These are phyloP conservation scores for Kwoniella dejecticola DNA, from an alignment of 768 basidiomycete species.

Conservation along the genomic window DNA sequence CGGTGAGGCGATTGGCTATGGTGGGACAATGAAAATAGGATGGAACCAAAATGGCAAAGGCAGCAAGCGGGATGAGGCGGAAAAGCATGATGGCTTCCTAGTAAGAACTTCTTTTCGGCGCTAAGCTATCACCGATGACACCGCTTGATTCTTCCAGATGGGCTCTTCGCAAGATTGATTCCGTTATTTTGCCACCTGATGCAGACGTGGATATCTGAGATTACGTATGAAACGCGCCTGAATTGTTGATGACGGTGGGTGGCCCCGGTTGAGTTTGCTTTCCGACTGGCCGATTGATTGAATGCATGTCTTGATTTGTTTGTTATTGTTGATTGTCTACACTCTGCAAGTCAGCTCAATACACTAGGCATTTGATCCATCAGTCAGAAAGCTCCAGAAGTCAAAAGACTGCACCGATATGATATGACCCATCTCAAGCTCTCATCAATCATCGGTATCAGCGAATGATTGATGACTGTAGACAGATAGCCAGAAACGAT, in stretches of 20 bases:
- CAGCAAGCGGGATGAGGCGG: neutral
- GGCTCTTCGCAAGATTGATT: neutral
- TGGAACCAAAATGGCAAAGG: neutral
- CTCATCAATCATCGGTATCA: no score
- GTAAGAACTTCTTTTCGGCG: neutral
- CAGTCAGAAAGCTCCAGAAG: no score
- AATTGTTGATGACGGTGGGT: slow-evolving; percentile 4
- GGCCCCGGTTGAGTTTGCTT: neutral
- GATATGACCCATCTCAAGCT: no score
- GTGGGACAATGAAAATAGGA: neutral
- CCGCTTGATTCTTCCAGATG: neutral
- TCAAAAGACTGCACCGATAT: no score
- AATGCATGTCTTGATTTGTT: no score
- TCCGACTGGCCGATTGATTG: neutral
- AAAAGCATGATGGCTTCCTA: neutral
- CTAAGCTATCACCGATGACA: slow-evolving; percentile 12
- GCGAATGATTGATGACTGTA: no score
- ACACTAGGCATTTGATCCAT: neutral
- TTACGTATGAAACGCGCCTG: slow-evolving; percentile 18
- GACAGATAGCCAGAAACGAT: no score
- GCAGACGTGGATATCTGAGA: neutral
- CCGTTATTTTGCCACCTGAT: slow-evolving; percentile 19
- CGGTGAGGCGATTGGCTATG: neutral
- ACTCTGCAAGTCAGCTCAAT: neutral
- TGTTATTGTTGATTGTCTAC: no score